Conservation (phyloP, 2,329 filamentous ascomycete genomes). For the Aspergillus ochraceus region DNA sequence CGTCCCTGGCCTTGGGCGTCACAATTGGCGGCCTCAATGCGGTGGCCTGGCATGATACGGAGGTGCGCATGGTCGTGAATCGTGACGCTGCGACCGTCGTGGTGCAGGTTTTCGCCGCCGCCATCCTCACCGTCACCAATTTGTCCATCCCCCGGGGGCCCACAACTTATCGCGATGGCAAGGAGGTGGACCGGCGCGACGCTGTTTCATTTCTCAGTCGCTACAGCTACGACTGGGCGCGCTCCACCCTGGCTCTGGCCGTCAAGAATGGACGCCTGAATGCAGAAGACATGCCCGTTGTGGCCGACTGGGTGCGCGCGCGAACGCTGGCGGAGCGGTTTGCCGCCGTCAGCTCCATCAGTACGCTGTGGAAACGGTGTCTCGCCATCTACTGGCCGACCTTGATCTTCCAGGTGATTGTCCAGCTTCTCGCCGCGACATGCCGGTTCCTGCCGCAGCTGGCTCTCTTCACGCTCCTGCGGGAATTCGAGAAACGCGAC, state of each 20-base stretch:
- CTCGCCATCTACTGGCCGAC: slow-evolving; percentile 56
- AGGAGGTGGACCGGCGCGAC: slow-evolving; percentile 61
- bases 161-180: slow-evolving; percentile 59
- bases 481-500: slow-evolving; percentile 59
- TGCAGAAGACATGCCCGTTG: slow-evolving; percentile 60
- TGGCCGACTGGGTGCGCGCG: slow-evolving; percentile 57
- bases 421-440: slow-evolving; percentile 55
- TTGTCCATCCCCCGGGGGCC: slow-evolving; percentile 45
- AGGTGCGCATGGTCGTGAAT: background rate
- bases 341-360: background rate
- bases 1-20: background rate
- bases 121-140: slow-evolving; percentile 1
- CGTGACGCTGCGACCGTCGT: background rate
- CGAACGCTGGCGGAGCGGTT: slow-evolving; percentile 35
- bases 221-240: slow-evolving; percentile 66
- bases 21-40: background rate
- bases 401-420: slow-evolving; percentile 58
- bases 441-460: slow-evolving; percentile 69
- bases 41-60: background rate
- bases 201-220: slow-evolving; percentile 60
- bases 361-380: slow-evolving; percentile 59
- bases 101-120: background rate
- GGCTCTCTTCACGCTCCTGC: slow-evolving; percentile 65
- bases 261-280: slow-evolving; percentile 61
- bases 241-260: slow-evolving; percentile 55